Evolutionary conservation across 139 green algal genomes (phyloP), one percentile per base, ranked within the genome.

Genomic region (Coelastrella sp.): DNA sequence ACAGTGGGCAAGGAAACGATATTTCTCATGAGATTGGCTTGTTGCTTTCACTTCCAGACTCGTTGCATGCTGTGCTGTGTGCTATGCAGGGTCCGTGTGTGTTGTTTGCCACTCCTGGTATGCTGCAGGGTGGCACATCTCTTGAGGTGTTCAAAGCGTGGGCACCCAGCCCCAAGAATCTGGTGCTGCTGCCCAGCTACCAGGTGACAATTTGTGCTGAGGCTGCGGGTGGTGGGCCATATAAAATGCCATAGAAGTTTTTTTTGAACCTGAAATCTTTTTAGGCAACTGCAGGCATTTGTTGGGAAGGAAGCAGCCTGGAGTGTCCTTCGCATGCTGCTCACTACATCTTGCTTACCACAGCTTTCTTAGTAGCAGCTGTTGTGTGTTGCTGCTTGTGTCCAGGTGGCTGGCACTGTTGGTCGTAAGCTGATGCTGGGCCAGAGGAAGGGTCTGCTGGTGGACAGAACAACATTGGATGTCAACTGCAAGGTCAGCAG

Each of bases 31-130:
- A 3, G 5, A 8, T 1, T 78, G 70, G 17, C 70, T 49, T 49
- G 35, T 49, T 49, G 35, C 35, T 49, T 49, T 1, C 35, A 49
- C 35, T 49, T 49, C 3, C 35, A 49, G 35, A 49, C 35, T 49
- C 49, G 6, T 56, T 19, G 58, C 0, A 15, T 56, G 70, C 27
- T 7, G 49, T 72, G 12, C 11, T 49, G 35, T 49, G 14, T n/a
- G 15, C 6, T 7, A 6, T 81, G 49, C 84, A 91, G 78, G 92
- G 94, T 4, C 92, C 94, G 0, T 95, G 91, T 61, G 94, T 98
- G 60, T 94, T 98, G 79, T 97, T 98, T 91, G 96, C 96, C 20
- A 95, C 95, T 8, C 96, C 96, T 10, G 96, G 95, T 87, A 98
- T 96, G 94, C 89, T 98, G 79, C 91, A 94, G 19, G 96, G 94